Evolutionary conservation across 2,329 filamentous ascomycete species (phyloP).

Genomic region (Phialophora verrucosa): DNA sequence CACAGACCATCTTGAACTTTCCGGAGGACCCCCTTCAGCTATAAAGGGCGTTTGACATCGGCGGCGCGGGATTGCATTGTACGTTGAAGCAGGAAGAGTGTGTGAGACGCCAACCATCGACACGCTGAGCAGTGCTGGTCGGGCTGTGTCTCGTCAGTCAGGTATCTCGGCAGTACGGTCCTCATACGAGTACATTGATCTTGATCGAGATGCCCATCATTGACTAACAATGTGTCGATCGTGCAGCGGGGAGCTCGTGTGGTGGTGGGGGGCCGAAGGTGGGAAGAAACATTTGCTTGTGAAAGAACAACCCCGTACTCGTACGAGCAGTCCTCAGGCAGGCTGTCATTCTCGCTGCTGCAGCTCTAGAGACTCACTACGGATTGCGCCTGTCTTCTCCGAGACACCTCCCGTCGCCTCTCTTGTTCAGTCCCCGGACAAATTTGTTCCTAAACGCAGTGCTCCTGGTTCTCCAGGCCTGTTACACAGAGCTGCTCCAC

Average conservation of each 20-base stretch:
- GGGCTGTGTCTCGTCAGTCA: neutral
- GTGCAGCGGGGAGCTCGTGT: neutral
- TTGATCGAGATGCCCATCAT: neutral
- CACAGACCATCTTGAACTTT: neutral
- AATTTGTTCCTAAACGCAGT: neutral
- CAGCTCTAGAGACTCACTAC: neutral
- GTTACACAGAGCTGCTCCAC: slow-evolving; percentile 13
- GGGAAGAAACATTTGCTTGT: neutral
- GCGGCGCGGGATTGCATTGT: neutral
- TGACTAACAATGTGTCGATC: neutral
- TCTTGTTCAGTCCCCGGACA: neutral
- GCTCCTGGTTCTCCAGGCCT: neutral
- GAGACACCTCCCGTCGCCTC: neutral
- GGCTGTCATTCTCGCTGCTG: neutral
- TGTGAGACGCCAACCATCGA: neutral
- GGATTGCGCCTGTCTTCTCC: neutral
- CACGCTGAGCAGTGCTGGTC: neutral
- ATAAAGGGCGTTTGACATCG: neutral
- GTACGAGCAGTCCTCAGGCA: no score
- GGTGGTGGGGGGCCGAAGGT: neutral
- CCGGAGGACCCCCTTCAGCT: neutral
- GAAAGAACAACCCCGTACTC: neutral
- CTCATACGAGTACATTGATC: neutral
- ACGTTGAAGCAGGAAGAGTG: neutral
- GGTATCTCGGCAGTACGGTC: neutral